Conservation (phyloP, 108 stramenopile species). For the Skeletonema grethae region DNA sequence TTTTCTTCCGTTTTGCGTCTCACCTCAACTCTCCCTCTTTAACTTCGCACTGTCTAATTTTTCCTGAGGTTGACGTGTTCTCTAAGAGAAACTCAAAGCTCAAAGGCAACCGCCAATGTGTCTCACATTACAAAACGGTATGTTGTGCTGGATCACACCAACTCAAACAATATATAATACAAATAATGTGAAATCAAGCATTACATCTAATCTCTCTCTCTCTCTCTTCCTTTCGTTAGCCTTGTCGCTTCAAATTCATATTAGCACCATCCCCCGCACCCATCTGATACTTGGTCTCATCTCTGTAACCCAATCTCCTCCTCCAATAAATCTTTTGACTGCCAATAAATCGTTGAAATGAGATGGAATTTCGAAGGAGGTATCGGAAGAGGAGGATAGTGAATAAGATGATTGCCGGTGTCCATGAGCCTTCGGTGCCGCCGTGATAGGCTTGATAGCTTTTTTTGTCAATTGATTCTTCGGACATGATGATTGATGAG, state of each 20-base stretch:
- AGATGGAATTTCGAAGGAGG: slow-evolving; percentile 20
- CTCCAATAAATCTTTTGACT: slow-evolving; percentile 43
- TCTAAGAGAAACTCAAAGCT: too few relatives aligned
- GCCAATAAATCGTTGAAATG: slow-evolving; percentile 32
- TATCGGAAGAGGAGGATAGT: slow-evolving; percentile 7
- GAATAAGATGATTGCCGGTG: slow-evolving; percentile 25
- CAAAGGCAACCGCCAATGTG: too few relatives aligned
- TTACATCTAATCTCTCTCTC: too few relatives aligned
- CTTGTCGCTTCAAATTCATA: slow-evolving; percentile 21
- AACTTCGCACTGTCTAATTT: too few relatives aligned
- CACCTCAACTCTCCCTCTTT: too few relatives aligned
- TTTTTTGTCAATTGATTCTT: slow-evolving; percentile 13
- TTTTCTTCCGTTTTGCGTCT: too few relatives aligned
- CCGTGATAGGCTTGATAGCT: slow-evolving; percentile 35
- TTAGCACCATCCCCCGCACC: slow-evolving; percentile 49
- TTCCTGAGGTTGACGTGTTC: too few relatives aligned
- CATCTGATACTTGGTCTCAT: slow-evolving; percentile 48
- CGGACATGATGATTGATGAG: not conserved
- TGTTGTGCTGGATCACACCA: too few relatives aligned
- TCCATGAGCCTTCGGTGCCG: slow-evolving; percentile 39
- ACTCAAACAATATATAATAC: too few relatives aligned
- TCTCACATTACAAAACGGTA: too few relatives aligned
- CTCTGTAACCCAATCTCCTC: slow-evolving; percentile 46
- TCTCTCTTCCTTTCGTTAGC: not conserved
- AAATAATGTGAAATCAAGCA: too few relatives aligned